Conservation (phyloP, 345 rosid species). For the Trapa incisa region DNA sequence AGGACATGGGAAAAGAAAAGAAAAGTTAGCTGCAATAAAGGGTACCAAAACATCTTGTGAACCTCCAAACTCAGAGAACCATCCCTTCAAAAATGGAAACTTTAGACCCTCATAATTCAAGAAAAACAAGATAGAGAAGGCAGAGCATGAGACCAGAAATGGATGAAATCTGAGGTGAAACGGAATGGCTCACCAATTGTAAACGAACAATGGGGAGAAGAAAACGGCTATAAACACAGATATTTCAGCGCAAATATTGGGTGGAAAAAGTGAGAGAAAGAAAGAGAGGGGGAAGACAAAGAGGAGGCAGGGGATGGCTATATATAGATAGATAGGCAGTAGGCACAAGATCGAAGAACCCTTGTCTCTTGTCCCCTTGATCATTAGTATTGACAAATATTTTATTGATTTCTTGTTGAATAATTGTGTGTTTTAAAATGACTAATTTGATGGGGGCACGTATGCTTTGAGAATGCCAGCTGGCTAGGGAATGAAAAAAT, state of each 20-base stretch:
- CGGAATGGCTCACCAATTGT: neutral
- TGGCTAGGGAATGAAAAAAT: no score
- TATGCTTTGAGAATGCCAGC: no score
- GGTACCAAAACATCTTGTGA: neutral
- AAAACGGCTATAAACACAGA: neutral
- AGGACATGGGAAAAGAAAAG: neutral
- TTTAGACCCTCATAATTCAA: neutral
- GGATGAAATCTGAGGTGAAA: neutral
- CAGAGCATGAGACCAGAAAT: neutral
- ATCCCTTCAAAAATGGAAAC: neutral
- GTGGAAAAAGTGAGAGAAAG: neutral
- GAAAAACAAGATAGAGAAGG: neutral
- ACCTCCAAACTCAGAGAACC: neutral
- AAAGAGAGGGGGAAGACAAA: neutral
- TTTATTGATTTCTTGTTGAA: neutral
- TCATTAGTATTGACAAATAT: neutral
- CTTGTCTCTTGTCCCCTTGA: neutral
- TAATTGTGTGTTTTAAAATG: neutral
- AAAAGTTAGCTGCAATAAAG: neutral
- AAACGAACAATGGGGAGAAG: neutral
- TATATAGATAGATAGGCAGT: neutral
- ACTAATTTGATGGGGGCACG: no score
- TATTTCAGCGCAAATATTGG: neutral
- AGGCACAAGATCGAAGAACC: neutral
- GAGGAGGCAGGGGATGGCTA: slow-evolving; percentile 2